phyloP scores from a whole-genome alignment of 2,329 filamentous ascomycete genomes.

The Monosporascus cannonballus region DNA sequence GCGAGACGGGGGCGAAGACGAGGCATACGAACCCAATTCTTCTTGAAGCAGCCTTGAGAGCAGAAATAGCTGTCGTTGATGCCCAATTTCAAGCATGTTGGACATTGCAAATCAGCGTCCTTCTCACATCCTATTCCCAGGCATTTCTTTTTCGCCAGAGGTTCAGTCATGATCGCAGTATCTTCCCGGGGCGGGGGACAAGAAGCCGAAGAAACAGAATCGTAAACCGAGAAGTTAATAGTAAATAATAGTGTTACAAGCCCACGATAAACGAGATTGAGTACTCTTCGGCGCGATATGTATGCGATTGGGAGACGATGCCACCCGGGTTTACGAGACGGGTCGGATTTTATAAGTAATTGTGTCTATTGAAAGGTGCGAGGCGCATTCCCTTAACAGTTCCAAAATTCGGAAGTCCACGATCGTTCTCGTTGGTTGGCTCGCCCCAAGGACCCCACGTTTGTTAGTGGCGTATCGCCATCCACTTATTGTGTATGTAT shows the following conservation, averaged over 20 bases:
- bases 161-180: slow-evolving; percentile 34
- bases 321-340: no score
- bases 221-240: no score
- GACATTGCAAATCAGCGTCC: slow-evolving; percentile 83
- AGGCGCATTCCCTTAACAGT: neutral
- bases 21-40: slow-evolving; percentile 74
- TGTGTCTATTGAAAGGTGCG: neutral
- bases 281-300: neutral
- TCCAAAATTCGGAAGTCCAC: neutral
- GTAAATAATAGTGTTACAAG: neutral
- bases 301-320: no score
- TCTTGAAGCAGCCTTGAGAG: slow-evolving; percentile 98
- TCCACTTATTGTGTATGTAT: no score
- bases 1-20: neutral
- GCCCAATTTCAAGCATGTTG: slow-evolving; percentile 85
- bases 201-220: neutral
- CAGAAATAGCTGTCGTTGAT: slow-evolving; percentile 92
- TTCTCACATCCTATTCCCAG: slow-evolving; percentile 79
- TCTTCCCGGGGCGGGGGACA: neutral
- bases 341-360: neutral
- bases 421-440: neutral
- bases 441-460: neutral
- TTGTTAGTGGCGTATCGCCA: no score
- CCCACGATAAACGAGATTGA: neutral
- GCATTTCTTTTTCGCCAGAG: slow-evolving; percentile 62